phyloP scores from a whole-genome alignment of 2,329 filamentous ascomycete genomes.

The Nannizziopsis barbatae region DNA sequence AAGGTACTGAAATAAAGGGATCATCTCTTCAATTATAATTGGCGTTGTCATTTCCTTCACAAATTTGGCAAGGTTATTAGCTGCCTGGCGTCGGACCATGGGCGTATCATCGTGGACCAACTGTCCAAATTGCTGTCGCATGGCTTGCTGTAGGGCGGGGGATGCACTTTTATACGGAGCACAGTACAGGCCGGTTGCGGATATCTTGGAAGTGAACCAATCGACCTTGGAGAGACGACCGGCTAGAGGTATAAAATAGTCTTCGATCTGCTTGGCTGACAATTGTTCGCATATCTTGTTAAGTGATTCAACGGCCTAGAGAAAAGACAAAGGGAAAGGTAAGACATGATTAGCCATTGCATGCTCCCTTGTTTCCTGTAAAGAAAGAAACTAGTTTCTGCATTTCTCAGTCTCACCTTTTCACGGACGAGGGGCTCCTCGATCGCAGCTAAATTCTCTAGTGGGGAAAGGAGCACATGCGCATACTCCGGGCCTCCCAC shows the following conservation, averaged over 20 bases:
- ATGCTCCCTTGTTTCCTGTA: too few relatives aligned
- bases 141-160: constrained; percentile 73
- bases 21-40: constrained; percentile 96
- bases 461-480: constrained; percentile 88
- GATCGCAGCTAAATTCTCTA: constrained; percentile 96
- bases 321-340: not conserved
- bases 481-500: constrained; percentile 88
- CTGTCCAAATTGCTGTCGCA: constrained; percentile 82
- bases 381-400: too few relatives aligned
- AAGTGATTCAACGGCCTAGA: constrained; percentile 88
- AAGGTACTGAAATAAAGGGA: constrained; percentile 94
- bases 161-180: constrained; percentile 87
- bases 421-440: constrained; percentile 95
- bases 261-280: constrained; percentile 84
- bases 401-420: constrained; percentile 56
- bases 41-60: constrained; percentile 90
- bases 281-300: constrained; percentile 98
- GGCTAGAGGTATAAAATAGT: constrained; percentile 92
- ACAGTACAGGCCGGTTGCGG: constrained; percentile 89
- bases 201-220: constrained; percentile 99
- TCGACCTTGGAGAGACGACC: constrained; percentile 96
- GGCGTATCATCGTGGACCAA: constrained; percentile 97
- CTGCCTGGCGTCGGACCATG: constrained; percentile 95
- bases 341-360: too few relatives aligned
- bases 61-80: constrained; percentile 93